A percentile compares a stretch with the other conserved stretches of the same genome.
phyloP scores from a whole-genome alignment of 495 filamentous ascomycete genomes.

The Hypoxylon cercidicola region DNA sequence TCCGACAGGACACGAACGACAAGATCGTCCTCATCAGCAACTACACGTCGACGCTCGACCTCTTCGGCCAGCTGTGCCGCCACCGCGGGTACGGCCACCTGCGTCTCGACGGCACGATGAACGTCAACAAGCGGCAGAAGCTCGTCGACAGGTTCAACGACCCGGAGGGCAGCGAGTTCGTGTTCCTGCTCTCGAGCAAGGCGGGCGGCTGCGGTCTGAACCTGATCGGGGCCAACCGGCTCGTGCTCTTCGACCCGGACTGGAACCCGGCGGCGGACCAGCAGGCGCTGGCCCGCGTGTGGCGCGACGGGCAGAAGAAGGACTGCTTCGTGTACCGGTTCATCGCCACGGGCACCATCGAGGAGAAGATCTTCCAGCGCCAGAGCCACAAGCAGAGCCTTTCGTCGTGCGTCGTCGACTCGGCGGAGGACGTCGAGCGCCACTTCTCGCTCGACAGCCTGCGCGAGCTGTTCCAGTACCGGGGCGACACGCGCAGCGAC shows the following conservation, averaged over 20 bases:
- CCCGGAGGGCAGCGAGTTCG: constrained; percentile 87
- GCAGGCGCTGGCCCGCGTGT: constrained; percentile 95
- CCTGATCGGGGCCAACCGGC: constrained; percentile 94
- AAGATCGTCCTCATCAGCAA: constrained; percentile 99
- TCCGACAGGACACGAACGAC: constrained; percentile 95
- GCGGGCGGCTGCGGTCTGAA: constrained; percentile 98
- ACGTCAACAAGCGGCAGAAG: constrained; percentile 94
- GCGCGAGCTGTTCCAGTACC: constrained; percentile 92
- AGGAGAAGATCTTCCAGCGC: constrained; percentile 99
- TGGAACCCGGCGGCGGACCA: constrained; percentile 99
- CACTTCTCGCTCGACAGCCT: constrained; percentile 93
- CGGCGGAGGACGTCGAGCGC: constrained; percentile 94
- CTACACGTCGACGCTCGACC: constrained; percentile 94
- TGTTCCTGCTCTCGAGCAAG: constrained; percentile 95
- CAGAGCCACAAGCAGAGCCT: constrained; percentile 98
- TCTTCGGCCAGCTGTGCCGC: constrained; percentile 93
- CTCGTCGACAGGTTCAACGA: constrained; percentile 99
- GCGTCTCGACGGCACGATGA: constrained; percentile 96
- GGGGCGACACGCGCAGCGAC: constrained; percentile 83
- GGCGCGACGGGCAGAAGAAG: constrained; percentile 99
- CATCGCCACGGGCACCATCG: constrained; percentile 96
- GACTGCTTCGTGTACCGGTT: constrained; percentile 99
- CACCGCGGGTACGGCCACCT: constrained; percentile 83
- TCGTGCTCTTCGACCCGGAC: constrained; percentile 97
- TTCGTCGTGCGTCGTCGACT: constrained; percentile 97